Percentiles rank a stretch among this genome's conserved stretches.
phyloP scores from a whole-genome alignment of 371 early-diverging fungal species.

The Mucor piriformis region DNA sequence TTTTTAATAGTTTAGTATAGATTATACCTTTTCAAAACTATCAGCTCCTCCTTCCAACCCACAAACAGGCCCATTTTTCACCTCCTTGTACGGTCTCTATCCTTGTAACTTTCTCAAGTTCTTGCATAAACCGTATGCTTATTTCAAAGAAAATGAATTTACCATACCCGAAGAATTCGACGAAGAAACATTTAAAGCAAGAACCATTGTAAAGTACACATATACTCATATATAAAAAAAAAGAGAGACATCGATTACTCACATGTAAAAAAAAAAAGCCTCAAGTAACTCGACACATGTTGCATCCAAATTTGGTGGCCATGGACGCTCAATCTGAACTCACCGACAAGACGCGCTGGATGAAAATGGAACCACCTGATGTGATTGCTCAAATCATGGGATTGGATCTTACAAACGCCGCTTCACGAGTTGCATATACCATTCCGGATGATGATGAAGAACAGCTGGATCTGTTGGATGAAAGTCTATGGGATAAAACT shows the following conservation, averaged over 20 bases:
- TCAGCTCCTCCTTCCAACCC: constrained; percentile 59
- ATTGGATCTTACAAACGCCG: constrained; percentile 62
- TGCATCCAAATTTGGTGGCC: constrained; percentile 61
- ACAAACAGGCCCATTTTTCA: constrained; percentile 60
- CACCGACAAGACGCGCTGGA: constrained; percentile 60
- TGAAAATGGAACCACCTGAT: constrained; percentile 69
- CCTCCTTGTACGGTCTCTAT: constrained; percentile 67
- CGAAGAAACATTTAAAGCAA: constrained; percentile 48
- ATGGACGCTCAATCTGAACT: constrained; percentile 58
- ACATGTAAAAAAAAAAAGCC: constrained; percentile 13
- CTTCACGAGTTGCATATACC: constrained; percentile 51
- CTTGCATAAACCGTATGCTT: constrained; percentile 54
- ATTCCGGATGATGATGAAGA: constrained; percentile 18
- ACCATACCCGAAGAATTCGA: constrained; percentile 54
- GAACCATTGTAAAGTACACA: constrained; percentile 38
- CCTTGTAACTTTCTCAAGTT: constrained; percentile 67
- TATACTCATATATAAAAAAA: background rate
- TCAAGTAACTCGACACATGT: constrained; percentile 61
- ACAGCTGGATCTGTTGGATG: constrained; percentile 33
- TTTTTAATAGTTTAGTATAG: constrained; percentile 13
- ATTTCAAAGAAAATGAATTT: constrained; percentile 42
- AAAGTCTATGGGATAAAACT: constrained; percentile 31
- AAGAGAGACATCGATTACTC: background rate
- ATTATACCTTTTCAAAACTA: constrained; percentile 57
- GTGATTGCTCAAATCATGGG: constrained; percentile 70